phyloP scores from a whole-genome alignment of 495 filamentous ascomycete species.

The Staphylotrichum tortipilum region DNA sequence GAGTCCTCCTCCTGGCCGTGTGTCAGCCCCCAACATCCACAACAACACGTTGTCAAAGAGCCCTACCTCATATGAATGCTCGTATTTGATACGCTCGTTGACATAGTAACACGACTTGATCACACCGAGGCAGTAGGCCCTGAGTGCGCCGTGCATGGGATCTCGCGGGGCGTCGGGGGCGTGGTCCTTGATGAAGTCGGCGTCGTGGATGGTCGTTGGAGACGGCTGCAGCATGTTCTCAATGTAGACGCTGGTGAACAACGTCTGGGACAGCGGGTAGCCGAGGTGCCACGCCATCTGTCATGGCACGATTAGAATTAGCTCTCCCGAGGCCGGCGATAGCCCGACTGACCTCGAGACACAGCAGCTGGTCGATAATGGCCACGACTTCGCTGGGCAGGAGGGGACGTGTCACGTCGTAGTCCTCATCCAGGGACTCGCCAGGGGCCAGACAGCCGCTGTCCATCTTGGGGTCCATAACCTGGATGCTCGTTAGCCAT shows the following conservation, averaged over 20 bases:
- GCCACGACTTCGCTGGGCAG: constrained; percentile 75
- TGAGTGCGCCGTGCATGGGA: constrained; percentile 57
- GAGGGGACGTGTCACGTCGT: constrained; percentile 64
- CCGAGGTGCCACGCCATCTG: constrained; percentile 97
- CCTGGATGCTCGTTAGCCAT: constrained; percentile 43
- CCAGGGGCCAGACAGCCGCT: constrained; percentile 71
- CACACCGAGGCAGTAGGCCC: constrained; percentile 78
- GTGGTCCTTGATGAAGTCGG: constrained; percentile 48
- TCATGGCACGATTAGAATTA: neutral
- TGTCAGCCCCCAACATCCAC: constrained; percentile 18
- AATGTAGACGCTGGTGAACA: constrained; percentile 92
- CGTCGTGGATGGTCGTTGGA: constrained; percentile 57
- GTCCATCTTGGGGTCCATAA: constrained; percentile 99
- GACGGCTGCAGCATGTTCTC: constrained; percentile 70
- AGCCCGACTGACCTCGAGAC: constrained; percentile 61
- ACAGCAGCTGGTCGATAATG: constrained; percentile 89
- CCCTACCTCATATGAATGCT: constrained; percentile 80
- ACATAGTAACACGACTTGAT: constrained; percentile 78
- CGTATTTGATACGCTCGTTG: constrained; percentile 58
- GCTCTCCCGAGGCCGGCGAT: neutral
- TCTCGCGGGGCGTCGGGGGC: constrained; percentile 23
- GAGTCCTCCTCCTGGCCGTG: constrained; percentile 99
- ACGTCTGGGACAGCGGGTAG: constrained; percentile 84
- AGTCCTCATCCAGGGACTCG: constrained; percentile 75
- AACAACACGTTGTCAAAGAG: neutral